Conservation (phyloP, 2,329 filamentous ascomycete genomes). For the Pyrenophora seminiperda region DNA sequence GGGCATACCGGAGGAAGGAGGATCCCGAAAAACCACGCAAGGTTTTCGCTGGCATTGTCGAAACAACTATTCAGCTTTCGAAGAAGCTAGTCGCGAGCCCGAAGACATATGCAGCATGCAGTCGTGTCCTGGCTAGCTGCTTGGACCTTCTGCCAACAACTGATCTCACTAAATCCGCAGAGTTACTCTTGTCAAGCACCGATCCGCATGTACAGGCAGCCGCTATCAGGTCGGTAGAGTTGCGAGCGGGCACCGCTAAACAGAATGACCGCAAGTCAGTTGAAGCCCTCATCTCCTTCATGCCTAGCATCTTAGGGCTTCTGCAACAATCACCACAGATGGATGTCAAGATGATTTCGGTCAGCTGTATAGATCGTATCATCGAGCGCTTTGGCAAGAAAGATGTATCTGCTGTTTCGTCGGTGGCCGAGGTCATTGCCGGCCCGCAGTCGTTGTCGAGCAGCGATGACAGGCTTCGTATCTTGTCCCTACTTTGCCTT, state of each 20-base stretch:
- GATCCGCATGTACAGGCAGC: constrained; percentile 76
- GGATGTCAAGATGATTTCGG: constrained; percentile 79
- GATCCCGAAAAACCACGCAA: constrained; percentile 36
- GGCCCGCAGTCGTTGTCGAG: constrained; percentile 77
- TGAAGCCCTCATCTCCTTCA: constrained; percentile 73
- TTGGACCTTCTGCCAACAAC: constrained; percentile 82
- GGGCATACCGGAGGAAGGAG: constrained; percentile 37
- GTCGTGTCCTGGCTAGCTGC: constrained; percentile 76
- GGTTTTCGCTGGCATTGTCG: constrained; percentile 47
- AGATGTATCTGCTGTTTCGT: constrained; percentile 75
- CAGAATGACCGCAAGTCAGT: constrained; percentile 72
- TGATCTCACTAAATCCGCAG: constrained; percentile 88
- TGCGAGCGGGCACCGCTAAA: constrained; percentile 74
- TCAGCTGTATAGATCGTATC: constrained; percentile 90
- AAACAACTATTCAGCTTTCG: constrained; percentile 59
- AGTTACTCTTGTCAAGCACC: constrained; percentile 76
- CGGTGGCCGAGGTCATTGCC: constrained; percentile 76
- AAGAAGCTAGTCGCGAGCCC: constrained; percentile 61
- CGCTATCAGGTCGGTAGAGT: constrained; percentile 72
- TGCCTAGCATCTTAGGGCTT: constrained; percentile 77
- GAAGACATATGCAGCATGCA: constrained; percentile 53
- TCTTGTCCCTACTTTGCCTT: constrained; percentile 86
- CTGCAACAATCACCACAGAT: constrained; percentile 74
- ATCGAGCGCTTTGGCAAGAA: constrained; percentile 95
- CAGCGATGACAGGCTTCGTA: constrained; percentile 71